These are phyloP conservation scores for Alternaria sp. DNA, from an alignment of 2,329 filamentous ascomycete genomes.

Conservation along the genomic window DNA sequence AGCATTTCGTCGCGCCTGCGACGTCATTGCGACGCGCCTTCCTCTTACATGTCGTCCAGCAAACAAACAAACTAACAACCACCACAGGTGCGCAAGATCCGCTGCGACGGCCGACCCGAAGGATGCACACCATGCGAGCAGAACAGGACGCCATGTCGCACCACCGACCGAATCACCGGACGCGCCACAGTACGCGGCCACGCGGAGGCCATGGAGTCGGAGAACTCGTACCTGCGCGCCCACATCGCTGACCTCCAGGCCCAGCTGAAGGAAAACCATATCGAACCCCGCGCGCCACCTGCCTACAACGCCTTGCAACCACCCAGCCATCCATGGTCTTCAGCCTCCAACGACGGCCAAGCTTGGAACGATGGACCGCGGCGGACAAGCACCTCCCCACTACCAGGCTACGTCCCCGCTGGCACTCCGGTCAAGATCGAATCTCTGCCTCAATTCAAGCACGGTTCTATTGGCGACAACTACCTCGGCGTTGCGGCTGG, in stretches of 20 bases:
- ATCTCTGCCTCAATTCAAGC: conserved; percentile 57
- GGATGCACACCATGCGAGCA: conserved; percentile 84
- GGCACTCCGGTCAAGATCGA: conserved; percentile 26
- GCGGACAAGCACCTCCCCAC: conserved; percentile 35
- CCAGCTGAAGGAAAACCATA: conserved; percentile 67
- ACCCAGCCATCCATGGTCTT: conserved; percentile 30
- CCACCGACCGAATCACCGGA: conserved; percentile 87
- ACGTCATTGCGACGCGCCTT: conserved; percentile 5
- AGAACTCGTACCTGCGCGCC: conserved; percentile 72
- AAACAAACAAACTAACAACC: conserved; percentile 18
- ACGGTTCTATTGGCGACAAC: conserved; percentile 64
- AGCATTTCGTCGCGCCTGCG: background rate
- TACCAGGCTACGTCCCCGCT: conserved; percentile 37
- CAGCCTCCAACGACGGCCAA: conserved; percentile 27
- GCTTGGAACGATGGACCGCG: conserved; percentile 36
- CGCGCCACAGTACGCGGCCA: conserved; percentile 82
- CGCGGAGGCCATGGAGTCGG: conserved; percentile 76
- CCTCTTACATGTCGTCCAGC: background rate
- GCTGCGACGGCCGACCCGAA: conserved; percentile 81
- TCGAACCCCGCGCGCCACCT: conserved; percentile 65
- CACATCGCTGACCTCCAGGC: conserved; percentile 75
- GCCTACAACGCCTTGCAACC: conserved; percentile 41
- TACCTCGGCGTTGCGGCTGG: conserved; percentile 73
- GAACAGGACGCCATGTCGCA: conserved; percentile 80
- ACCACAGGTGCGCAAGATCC: conserved; percentile 79